Evolutionary conservation across 2,329 filamentous ascomycete species (phyloP).

Genomic region (Sporothrix humicola): DNA sequence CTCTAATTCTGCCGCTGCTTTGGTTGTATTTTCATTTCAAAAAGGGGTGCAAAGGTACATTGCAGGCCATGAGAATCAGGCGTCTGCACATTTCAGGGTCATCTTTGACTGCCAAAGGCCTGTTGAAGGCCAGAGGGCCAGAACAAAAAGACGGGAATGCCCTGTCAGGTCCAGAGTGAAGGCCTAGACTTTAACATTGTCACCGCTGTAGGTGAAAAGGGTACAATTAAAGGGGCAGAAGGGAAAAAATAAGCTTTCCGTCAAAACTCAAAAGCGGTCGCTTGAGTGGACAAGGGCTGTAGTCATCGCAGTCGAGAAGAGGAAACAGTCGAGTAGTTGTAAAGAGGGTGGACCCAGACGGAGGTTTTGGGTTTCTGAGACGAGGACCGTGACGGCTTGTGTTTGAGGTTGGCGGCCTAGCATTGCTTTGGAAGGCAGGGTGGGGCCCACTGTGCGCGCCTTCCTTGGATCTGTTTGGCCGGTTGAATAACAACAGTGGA

Average conservation of each 20-base stretch:
- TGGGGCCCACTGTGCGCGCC: background rate
- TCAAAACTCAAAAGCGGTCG: background rate
- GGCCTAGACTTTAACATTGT: background rate
- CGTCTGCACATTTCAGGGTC: background rate
- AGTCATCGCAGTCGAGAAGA: background rate
- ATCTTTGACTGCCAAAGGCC: background rate
- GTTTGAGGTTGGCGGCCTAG: conserved; percentile 40
- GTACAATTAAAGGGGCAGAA: no score
- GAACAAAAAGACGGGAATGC: background rate
- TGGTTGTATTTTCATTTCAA: conserved; percentile 21
- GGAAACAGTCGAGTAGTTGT: background rate
- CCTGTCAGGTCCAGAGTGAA: background rate
- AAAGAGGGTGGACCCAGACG: background rate
- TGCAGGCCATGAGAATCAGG: background rate
- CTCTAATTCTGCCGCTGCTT: background rate
- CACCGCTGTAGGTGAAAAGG: background rate
- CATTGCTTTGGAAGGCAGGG: background rate
- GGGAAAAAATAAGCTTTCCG: conserved; percentile 20
- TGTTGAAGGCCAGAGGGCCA: background rate
- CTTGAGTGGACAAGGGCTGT: background rate
- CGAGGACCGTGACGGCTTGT: conserved; percentile 42
- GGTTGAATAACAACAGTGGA: background rate
- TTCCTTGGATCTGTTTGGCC: background rate
- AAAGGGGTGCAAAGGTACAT: conserved; percentile 12
- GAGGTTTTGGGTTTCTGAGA: conserved; percentile 40